These are phyloP conservation scores for Curvularia verruculosa DNA, from an alignment of 2,329 filamentous ascomycete genomes.

Conservation along the genomic window DNA sequence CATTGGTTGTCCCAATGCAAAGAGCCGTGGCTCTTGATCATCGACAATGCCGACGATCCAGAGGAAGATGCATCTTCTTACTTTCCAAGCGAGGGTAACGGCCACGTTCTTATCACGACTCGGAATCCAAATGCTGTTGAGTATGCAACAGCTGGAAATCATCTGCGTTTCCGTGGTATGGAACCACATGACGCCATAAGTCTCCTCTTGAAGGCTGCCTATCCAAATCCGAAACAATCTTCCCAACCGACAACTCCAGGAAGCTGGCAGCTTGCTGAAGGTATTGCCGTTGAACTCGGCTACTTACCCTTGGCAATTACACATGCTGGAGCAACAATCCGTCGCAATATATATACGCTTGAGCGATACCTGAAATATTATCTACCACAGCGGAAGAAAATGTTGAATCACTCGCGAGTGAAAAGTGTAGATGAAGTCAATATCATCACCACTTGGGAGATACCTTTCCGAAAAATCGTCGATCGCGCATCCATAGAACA, in stretches of 20 bases:
- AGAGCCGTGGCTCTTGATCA: slow-evolving; percentile 33
- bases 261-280: not conserved
- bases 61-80: slow-evolving; percentile 19
- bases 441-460: not conserved
- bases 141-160: slow-evolving; percentile 26
- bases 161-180: slow-evolving; percentile 28
- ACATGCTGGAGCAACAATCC: slow-evolving; percentile 36
- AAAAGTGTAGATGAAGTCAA: not conserved
- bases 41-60: slow-evolving; percentile 39
- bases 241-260: not conserved
- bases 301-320: slow-evolving; percentile 37
- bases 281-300: slow-evolving; percentile 31
- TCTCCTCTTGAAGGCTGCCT: slow-evolving; percentile 33
- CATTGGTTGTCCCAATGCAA: slow-evolving; percentile 24
- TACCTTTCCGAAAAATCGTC: slow-evolving; percentile 26
- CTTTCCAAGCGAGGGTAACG: slow-evolving; percentile 34
- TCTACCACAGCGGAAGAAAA: slow-evolving; percentile 20
- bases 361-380: slow-evolving; percentile 32
- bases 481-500: slow-evolving; percentile 15
- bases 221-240: slow-evolving; percentile 16
- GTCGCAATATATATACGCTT: slow-evolving; percentile 29
- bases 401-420: slow-evolving; percentile 18
- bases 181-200: slow-evolving; percentile 29
- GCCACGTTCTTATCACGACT: slow-evolving; percentile 37
- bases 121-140: slow-evolving; percentile 27